Conservation (phyloP, 116 monocot species). For the Iris pallida region DNA sequence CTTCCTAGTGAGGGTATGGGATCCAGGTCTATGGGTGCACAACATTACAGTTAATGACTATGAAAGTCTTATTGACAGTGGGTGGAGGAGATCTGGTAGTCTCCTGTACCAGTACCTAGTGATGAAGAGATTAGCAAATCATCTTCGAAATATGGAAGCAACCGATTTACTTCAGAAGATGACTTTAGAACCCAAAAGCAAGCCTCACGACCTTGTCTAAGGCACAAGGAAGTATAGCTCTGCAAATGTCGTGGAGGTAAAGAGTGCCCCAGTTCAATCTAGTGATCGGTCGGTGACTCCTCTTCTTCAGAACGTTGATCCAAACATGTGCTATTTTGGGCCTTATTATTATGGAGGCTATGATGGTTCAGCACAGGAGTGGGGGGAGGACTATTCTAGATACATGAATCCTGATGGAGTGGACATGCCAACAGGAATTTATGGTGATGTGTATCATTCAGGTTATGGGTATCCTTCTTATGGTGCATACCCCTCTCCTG, state of each 20-base stretch:
- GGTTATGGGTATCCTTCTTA: slow-evolving; percentile 30
- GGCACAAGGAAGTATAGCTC: slow-evolving; percentile 44
- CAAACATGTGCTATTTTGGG: slow-evolving; percentile 47
- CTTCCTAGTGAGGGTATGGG: no score
- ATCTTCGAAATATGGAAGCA: no score
- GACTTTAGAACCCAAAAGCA: slow-evolving; percentile 56
- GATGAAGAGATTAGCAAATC: no score
- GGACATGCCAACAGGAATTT: slow-evolving; percentile 43
- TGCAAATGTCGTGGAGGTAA: slow-evolving; percentile 17
- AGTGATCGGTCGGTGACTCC: slow-evolving; percentile 52
- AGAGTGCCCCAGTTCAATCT: slow-evolving; percentile 19
- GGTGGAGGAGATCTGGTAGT: no score
- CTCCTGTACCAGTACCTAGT: no score
- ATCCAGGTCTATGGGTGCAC: no score
- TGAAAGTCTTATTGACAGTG: no score
- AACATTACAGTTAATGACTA: no score
- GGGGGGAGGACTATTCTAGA: slow-evolving; percentile 22
- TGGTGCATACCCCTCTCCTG: slow-evolving; percentile 29
- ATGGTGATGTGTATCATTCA: slow-evolving; percentile 53
- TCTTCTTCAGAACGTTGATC: slow-evolving; percentile 48
- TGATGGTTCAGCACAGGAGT: slow-evolving; percentile 12
- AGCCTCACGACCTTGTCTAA: slow-evolving; percentile 41
- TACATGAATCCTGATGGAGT: slow-evolving; percentile 20
- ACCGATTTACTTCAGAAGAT: slow-evolving; percentile 65
- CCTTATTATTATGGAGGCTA: slow-evolving; percentile 62